Base-by-base conservation (phyloP, 805 yeast genomes). In the Candida multigemmis region DNA sequence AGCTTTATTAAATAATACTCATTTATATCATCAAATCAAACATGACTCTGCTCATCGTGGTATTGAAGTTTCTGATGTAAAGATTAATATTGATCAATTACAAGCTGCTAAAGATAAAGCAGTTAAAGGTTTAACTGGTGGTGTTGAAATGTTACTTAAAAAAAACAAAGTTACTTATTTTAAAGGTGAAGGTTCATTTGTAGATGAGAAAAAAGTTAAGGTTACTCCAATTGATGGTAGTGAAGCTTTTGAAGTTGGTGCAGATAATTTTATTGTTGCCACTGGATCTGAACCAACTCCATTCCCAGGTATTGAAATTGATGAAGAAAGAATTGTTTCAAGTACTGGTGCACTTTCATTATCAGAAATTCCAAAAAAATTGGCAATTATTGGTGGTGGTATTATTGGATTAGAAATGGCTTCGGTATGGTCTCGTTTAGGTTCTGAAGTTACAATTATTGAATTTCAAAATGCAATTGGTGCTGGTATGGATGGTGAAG, bases 371-470 rank as follows among this genome's bases (percentile, higher is more conserved):
- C 99, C 99, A 52, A 86, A 91, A 71, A 77, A 70, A 55, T 49
- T 91, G 51, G 80, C 89, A 42, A 77, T 91, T 61, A 89, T 91
- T 48, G 99, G 99, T 56, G 99, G 96, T 64, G 98, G 99, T 71
- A 89, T 91, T 65, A 91, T 91, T 55, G 99, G 99, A 51, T 74
- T 91, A 44, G 99, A 91, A 68, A 91, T 91, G 96, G 98, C 95
- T 38, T 87, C 97, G 14, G 99, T 91, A 25, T 91, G 93, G 79
- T 65, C 87, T 33, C 77, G 98, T 63, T 66, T 91, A 47, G 99
- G 99, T 23, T 66, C 95, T 22, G 86, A 91, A 65, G 98, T 91
- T 38, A 89, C 96, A 23, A 80, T 91, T 31, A 64, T 91, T 35
- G 99, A 91, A 71, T 91, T 73, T 75, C 84, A 78, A 59, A 68